These are phyloP conservation scores for Fusarium hostae DNA, from an alignment of 2,329 filamentous ascomycete genomes.

Conservation along the genomic window DNA sequence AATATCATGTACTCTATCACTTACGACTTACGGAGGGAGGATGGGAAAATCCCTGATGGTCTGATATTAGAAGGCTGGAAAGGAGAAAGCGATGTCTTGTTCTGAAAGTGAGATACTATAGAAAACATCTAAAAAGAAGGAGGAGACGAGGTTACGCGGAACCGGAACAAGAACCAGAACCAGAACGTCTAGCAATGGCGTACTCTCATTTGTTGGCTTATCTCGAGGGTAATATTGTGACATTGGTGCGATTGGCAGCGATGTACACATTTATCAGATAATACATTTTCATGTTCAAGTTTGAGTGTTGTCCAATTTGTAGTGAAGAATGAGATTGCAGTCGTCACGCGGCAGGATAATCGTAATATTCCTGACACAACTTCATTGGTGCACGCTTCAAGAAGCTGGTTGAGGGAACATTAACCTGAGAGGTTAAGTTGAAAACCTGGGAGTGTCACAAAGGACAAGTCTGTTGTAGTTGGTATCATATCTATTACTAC, in stretches of 20 bases:
- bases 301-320: background rate
- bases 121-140: slow-evolving; percentile 31
- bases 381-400: background rate
- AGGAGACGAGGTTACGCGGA: slow-evolving; percentile 17
- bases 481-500: slow-evolving; percentile 46
- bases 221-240: slow-evolving; percentile 28
- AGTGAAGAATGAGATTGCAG: background rate
- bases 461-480: background rate
- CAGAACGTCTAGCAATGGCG: slow-evolving; percentile 31
- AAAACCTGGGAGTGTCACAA: background rate
- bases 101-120: slow-evolving; percentile 10
- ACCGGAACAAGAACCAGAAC: slow-evolving; percentile 35
- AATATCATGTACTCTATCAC: slow-evolving; percentile 45
- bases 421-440: background rate
- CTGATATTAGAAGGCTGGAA: slow-evolving; percentile 20
- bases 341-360: too few species aligned
- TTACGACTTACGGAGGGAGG: slow-evolving; percentile 43
- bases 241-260: slow-evolving; percentile 21
- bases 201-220: slow-evolving; percentile 43
- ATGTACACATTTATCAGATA: slow-evolving; percentile 34
- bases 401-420: background rate
- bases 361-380: background rate
- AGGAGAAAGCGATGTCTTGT: slow-evolving; percentile 8
- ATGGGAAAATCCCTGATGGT: slow-evolving; percentile 12
- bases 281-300: slow-evolving; percentile 39